Evolutionary conservation across 202 grass and related monocot species (phyloP).

Genomic region (Hordeum pubiflorum): DNA sequence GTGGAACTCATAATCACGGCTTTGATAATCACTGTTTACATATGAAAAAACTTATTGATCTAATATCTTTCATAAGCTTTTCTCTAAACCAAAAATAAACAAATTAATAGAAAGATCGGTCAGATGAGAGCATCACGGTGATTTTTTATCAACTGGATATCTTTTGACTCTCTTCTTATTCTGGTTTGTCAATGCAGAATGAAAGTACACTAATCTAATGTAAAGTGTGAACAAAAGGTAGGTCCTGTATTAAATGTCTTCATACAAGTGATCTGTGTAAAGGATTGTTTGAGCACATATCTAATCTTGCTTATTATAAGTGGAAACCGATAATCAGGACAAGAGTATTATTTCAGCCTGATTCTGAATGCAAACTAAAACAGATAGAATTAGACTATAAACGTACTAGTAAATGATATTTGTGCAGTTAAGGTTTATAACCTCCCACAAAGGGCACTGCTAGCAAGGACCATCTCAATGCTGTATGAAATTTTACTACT

Average conservation of each 20-base stretch:
- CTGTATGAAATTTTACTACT: not conserved
- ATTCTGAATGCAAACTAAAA: not conserved
- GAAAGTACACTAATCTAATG: not conserved
- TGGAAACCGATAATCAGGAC: not conserved
- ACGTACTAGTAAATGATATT: not conserved
- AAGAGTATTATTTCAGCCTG: not conserved
- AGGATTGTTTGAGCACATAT: not conserved
- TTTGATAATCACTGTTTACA: not conserved
- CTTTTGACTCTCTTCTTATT: not conserved
- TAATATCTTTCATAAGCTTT: not conserved
- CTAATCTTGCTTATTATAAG: not conserved
- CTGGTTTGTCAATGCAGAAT: not conserved
- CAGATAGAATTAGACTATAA: not conserved
- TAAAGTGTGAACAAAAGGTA: slow-evolving; percentile 7
- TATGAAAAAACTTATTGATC: not conserved
- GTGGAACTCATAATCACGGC: not conserved
- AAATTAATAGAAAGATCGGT: not conserved
- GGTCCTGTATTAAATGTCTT: not conserved
- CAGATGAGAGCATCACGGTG: not conserved
- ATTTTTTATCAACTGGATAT: not conserved
- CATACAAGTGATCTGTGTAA: not conserved
- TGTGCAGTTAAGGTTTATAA: not conserved
- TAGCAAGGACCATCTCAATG: not conserved
- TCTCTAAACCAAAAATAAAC: not conserved
- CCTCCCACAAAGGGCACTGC: not conserved